phyloP scores from a whole-genome alignment of 768 basidiomycete genomes.

The Trametes elegans region DNA sequence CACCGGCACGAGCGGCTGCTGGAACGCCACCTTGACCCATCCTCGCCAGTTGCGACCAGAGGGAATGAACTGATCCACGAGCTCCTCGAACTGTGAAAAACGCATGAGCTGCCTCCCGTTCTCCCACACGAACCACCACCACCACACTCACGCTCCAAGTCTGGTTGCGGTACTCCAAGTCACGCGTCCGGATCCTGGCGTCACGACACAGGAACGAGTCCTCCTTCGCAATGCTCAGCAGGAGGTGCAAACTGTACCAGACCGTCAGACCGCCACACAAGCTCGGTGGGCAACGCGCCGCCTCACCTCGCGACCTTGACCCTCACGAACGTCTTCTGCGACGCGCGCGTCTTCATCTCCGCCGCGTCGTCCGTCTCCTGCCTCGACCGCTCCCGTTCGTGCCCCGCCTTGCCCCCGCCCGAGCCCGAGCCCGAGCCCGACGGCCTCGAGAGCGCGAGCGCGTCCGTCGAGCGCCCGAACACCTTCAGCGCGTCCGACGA shows the following conservation, averaged over 20 bases:
- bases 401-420: constrained; percentile 1
- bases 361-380: constrained; percentile 52
- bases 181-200: constrained; percentile 75
- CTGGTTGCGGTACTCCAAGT: constrained; percentile 78
- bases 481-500: constrained; percentile 22
- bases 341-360: constrained; percentile 81
- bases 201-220: constrained; percentile 84
- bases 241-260: constrained; percentile 56
- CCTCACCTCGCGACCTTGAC: constrained; percentile 70
- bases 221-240: constrained; percentile 77
- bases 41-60: constrained; percentile 77
- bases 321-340: constrained; percentile 79
- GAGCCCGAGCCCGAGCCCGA: constrained; percentile 11
- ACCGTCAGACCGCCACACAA: constrained; percentile 16
- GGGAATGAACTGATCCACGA: constrained; percentile 78
- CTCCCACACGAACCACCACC: too few relatives aligned
- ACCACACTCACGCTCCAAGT: constrained; percentile 81
- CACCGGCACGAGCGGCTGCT: constrained; percentile 75
- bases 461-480: constrained; percentile 36
- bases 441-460: constrained; percentile 25
- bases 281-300: constrained; percentile 10
- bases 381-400: not conserved
- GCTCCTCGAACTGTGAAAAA: constrained; percentile 63
- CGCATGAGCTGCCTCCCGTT: too few relatives aligned
- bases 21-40: constrained; percentile 82